phyloP scores from a whole-genome alignment of 1,284 basidiomycete genomes.

The Kalmanozyma brasiliensis region DNA sequence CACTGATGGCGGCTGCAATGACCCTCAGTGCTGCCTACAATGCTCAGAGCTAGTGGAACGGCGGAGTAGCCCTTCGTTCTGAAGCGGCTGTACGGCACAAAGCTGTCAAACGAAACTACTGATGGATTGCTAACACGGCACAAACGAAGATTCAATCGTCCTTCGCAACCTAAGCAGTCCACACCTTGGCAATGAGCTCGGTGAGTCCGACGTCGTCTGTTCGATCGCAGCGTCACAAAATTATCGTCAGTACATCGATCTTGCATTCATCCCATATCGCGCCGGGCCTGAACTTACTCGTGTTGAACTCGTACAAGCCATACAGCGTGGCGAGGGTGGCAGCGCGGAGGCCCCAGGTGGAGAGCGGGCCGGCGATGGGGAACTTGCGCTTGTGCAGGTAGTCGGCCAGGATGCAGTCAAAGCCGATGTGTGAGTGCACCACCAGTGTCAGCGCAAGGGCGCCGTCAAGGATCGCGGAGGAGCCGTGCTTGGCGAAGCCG shows the following conservation, averaged over 20 bases:
- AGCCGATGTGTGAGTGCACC: constrained; percentile 90
- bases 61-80: too few relatives aligned
- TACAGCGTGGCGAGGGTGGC: constrained; percentile 85
- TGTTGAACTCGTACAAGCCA: constrained; percentile 78
- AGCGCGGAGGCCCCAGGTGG: constrained; percentile 80
- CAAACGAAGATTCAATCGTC: too few relatives aligned
- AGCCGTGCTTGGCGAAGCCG: constrained; percentile 66
- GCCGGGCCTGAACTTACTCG: too few relatives aligned
- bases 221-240: neutral
- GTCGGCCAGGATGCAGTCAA: constrained; percentile 72
- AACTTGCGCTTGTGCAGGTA: constrained; percentile 95
- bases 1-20: too few relatives aligned
- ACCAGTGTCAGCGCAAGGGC: constrained; percentile 85
- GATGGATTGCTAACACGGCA: constrained; percentile 14
- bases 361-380: constrained; percentile 76
- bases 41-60: too few relatives aligned
- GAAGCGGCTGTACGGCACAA: neutral
- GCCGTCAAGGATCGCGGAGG: constrained; percentile 76
- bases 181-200: constrained; percentile 76
- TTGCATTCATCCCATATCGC: too few relatives aligned
- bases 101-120: neutral
- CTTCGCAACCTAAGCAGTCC: constrained; percentile 74
- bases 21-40: too few relatives aligned
- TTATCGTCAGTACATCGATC: constrained; percentile 11
- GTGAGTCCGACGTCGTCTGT: constrained; percentile 84